Evolutionary conservation across 2,329 filamentous ascomycete genomes (phyloP).

Genomic region (Pseudogymnoascus sp.): DNA sequence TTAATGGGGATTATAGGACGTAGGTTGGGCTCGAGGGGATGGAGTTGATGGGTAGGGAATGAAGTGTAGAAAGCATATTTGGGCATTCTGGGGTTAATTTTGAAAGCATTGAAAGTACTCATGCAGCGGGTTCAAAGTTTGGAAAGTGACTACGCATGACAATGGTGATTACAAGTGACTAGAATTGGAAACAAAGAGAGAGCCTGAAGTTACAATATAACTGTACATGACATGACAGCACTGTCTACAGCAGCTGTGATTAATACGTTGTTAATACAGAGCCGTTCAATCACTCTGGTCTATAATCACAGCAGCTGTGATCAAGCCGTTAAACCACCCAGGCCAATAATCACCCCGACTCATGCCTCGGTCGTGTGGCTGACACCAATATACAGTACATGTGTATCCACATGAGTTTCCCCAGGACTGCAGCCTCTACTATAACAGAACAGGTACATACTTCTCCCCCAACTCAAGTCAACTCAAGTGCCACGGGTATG

Average conservation of each 20-base stretch:
- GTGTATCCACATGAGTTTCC: slow-evolving; percentile 1
- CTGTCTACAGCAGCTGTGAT: neutral
- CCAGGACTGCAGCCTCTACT: neutral
- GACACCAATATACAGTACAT: neutral
- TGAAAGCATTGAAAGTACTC: neutral
- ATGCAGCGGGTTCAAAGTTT: neutral
- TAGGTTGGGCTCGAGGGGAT: slow-evolving; percentile 34
- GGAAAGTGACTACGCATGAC: neutral
- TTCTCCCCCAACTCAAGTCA: neutral
- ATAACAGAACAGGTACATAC: no score
- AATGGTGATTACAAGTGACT: no score
- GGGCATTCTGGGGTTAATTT: neutral
- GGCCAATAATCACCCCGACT: no score
- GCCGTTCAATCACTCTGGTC: no score
- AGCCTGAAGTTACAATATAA: no score
- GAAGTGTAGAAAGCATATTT: neutral
- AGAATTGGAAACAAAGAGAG: no score
- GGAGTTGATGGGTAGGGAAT: neutral
- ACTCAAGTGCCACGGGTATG: neutral
- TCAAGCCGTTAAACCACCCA: neutral
- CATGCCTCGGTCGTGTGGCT: neutral
- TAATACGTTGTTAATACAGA: no score
- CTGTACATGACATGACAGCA: neutral
- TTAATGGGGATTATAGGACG: slow-evolving; percentile 64
- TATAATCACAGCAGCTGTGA: neutral